A percentile compares a stretch with the other conserved stretches of the same genome.
These are phyloP conservation scores for Peronospora belbahrii DNA, from an alignment of 352 stramenopile genomes.

Conservation along the genomic window DNA sequence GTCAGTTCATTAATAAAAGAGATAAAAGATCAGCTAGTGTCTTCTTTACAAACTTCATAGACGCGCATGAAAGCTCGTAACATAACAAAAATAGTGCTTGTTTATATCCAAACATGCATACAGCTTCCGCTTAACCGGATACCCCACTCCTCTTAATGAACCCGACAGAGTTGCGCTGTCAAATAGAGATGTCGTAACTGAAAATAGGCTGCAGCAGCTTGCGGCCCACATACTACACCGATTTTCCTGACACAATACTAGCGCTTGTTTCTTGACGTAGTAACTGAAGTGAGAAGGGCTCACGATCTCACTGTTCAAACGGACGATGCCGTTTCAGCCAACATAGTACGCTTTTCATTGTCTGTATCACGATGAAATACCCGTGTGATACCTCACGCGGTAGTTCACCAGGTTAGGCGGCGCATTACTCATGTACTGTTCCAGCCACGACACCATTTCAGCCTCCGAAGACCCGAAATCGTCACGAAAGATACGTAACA, in stretches of 20 bases:
- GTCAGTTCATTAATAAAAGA: constrained; percentile 6
- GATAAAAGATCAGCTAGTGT: constrained; percentile 1
- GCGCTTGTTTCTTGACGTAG: not conserved
- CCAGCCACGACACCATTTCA: constrained; percentile 82
- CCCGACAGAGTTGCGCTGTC: constrained; percentile 8
- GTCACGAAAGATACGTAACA: constrained; percentile 81
- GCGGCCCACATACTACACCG: constrained; percentile 2
- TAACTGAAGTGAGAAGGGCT: constrained; percentile 2
- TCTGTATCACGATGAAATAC: constrained; percentile 54
- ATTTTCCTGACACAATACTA: not conserved
- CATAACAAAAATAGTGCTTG: constrained; percentile 5
- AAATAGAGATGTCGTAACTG: constrained; percentile 3
- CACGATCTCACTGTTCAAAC: constrained; percentile 7
- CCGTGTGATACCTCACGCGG: constrained; percentile 59
- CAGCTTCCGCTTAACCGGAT: constrained; percentile 2
- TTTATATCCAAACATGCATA: constrained; percentile 10
- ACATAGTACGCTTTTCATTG: constrained; percentile 1
- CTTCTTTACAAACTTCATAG: not conserved
- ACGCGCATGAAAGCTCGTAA: not conserved
- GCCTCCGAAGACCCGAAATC: constrained; percentile 79
- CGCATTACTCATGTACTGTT: constrained; percentile 74
- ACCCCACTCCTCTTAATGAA: constrained; percentile 11
- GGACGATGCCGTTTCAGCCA: constrained; percentile 3
- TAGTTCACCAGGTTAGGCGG: constrained; percentile 70
- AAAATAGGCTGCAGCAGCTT: not conserved